Percentiles rank a stretch among this genome's conserved stretches.
Conservation (phyloP, 2,329 filamentous ascomycete genomes). For the Fusarium drepaniforme region DNA sequence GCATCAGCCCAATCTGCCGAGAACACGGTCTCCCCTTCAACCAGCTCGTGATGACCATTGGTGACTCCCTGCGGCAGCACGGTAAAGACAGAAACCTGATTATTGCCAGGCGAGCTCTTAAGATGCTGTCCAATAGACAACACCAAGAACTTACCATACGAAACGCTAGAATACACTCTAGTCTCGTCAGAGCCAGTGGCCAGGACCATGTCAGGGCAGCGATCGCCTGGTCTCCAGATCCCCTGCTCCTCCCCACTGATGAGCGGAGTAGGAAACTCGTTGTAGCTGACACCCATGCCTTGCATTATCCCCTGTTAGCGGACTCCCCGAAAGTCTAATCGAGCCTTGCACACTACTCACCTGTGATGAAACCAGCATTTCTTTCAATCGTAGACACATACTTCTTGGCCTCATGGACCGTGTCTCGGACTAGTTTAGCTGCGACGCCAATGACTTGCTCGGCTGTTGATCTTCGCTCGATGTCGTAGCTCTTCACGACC, state of each 20-base stretch:
- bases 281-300: slow-evolving; percentile 33
- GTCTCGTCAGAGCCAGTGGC: neutral
- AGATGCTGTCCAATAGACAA: slow-evolving; percentile 2
- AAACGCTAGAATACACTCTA: slow-evolving; percentile 4
- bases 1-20: slow-evolving; percentile 13
- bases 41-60: neutral
- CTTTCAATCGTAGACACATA: slow-evolving; percentile 61
- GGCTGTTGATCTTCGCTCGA: slow-evolving; percentile 57
- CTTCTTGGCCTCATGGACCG: slow-evolving; percentile 55
- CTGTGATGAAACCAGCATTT: slow-evolving; percentile 62
- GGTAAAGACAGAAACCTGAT: neutral
- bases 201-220: slow-evolving; percentile 25
- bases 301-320: neutral
- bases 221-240: slow-evolving; percentile 30
- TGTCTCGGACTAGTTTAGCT: slow-evolving; percentile 59
- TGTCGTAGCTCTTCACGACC: slow-evolving; percentile 58
- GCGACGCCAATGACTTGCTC: slow-evolving; percentile 61
- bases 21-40: neutral
- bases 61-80: neutral
- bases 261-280: slow-evolving; percentile 20
- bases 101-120: accelerated
- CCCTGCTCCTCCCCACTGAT: slow-evolving; percentile 8
- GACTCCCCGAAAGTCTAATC: neutral
- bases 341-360: slow-evolving; percentile 37
- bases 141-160: slow-evolving; percentile 13